A percentile compares a stretch with the other conserved stretches of the same genome.
These are phyloP conservation scores for Taiozyma onychis DNA, from an alignment of 1,139 yeast species.

Conservation along the genomic window DNA sequence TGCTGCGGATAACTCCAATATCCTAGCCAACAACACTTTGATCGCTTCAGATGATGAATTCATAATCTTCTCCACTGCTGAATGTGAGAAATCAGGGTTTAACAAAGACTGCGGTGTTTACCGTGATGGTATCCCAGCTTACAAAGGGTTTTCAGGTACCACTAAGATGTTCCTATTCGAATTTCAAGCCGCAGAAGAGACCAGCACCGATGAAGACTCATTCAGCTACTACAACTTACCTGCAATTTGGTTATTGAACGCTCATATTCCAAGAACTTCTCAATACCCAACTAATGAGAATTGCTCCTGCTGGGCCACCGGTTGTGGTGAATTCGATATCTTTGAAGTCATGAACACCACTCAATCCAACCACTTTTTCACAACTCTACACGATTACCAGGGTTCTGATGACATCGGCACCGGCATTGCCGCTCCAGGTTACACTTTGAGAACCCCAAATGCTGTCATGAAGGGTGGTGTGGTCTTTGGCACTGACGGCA, in stretches of 20 bases:
- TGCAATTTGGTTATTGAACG: constrained; percentile 73
- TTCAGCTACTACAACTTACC: constrained; percentile 51
- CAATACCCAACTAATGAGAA: constrained; percentile 58
- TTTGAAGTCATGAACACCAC: constrained; percentile 60
- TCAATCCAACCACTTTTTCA: constrained; percentile 47
- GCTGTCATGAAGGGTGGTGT: constrained; percentile 63
- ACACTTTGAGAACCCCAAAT: constrained; percentile 38
- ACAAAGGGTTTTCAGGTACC: constrained; percentile 63
- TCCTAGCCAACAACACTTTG: constrained; percentile 43
- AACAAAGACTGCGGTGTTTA: constrained; percentile 59
- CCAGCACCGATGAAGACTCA: constrained; percentile 31
- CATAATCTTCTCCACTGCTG: constrained; percentile 50
- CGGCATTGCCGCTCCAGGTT: constrained; percentile 57
- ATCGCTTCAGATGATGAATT: constrained; percentile 55
- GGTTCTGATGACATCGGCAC: constrained; percentile 54
- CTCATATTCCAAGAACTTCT: constrained; percentile 73
- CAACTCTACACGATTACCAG: constrained; percentile 71
- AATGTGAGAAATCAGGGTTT: constrained; percentile 45
- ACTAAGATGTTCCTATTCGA: constrained; percentile 68
- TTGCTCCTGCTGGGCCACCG: constrained; percentile 74
- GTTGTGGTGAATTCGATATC: constrained; percentile 81
- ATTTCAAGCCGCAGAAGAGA: constrained; percentile 57
- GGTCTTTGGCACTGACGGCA: constrained; percentile 55
- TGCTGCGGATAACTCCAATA: constrained; percentile 37
- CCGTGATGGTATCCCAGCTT: constrained; percentile 68